phyloP scores from a whole-genome alignment of 352 stramenopile genomes.

The Pythium vanterpoolii region DNA sequence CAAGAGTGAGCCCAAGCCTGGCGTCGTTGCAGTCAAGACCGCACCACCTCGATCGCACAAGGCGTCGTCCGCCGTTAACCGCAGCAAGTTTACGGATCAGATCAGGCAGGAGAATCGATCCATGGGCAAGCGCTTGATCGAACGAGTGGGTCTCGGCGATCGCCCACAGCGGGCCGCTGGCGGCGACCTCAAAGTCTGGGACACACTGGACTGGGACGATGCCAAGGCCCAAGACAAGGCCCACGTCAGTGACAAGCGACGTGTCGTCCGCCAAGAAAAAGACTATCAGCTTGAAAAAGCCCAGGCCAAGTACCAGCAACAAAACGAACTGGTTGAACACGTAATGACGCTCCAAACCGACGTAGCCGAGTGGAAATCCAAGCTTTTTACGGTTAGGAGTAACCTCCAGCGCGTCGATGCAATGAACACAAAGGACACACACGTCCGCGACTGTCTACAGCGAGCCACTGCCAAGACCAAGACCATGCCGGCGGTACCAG shows the following conservation, averaged over 20 bases:
- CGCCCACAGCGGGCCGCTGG: not conserved
- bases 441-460: slow-evolving; percentile 45
- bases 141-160: slow-evolving; percentile 22
- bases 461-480: slow-evolving; percentile 8
- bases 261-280: slow-evolving; percentile 40
- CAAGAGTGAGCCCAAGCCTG: slow-evolving; percentile 22
- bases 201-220: slow-evolving; percentile 31
- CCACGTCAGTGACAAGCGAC: slow-evolving; percentile 39
- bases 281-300: slow-evolving; percentile 59
- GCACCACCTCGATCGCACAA: slow-evolving; percentile 36
- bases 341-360: slow-evolving; percentile 48
- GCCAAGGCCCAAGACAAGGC: slow-evolving; percentile 35
- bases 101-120: slow-evolving; percentile 49
- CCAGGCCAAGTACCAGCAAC: slow-evolving; percentile 55
- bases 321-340: slow-evolving; percentile 49
- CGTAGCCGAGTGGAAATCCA: slow-evolving; percentile 32
- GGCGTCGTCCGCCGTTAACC: slow-evolving; percentile 61
- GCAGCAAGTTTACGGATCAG: slow-evolving; percentile 48
- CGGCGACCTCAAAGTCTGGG: slow-evolving; percentile 4
- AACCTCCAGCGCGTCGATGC: slow-evolving; percentile 39
- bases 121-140: slow-evolving; percentile 47
- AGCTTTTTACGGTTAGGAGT: slow-evolving; percentile 39
- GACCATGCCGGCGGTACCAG: too few relatives aligned
- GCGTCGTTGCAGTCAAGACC: slow-evolving; percentile 2
- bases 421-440: slow-evolving; percentile 55